These are phyloP conservation scores for Noccaea caerulescens DNA, from an alignment of 345 rosid genomes.

Conservation along the genomic window DNA sequence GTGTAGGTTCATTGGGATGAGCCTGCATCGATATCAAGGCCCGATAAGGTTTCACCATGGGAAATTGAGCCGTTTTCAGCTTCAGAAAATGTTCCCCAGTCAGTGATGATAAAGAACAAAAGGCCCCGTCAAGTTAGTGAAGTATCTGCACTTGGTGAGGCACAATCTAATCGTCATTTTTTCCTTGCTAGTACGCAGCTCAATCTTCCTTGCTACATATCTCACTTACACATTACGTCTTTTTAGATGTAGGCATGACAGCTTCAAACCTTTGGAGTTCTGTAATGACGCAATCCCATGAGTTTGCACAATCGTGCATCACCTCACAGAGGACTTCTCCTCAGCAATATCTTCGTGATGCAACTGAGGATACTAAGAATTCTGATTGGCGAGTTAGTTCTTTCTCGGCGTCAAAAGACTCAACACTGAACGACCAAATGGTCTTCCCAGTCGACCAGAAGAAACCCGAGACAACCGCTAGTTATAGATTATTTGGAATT, in stretches of 20 bases:
- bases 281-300: constrained; percentile 56
- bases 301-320: constrained; percentile 57
- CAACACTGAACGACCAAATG: constrained; percentile 48
- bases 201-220: constrained; percentile 16
- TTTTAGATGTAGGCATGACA: constrained; percentile 52
- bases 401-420: constrained; percentile 45
- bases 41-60: constrained; percentile 92
- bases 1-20: constrained; percentile 96
- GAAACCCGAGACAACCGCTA: constrained; percentile 53
- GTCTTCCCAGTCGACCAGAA: constrained; percentile 50
- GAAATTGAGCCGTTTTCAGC: constrained; percentile 76
- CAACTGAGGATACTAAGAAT: constrained; percentile 47
- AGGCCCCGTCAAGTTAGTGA: constrained; percentile 66
- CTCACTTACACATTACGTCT: constrained; percentile 33
- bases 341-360: constrained; percentile 55
- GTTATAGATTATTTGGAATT: constrained; percentile 77
- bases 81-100: constrained; percentile 55
- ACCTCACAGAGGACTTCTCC: constrained; percentile 47
- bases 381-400: constrained; percentile 50
- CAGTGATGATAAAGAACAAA: constrained; percentile 60
- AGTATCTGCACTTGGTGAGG: constrained; percentile 55
- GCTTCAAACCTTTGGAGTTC: constrained; percentile 66
- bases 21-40: constrained; percentile 76
- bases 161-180: constrained; percentile 7
- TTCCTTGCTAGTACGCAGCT: constrained; percentile 8